Conservation (phyloP, 2,329 filamentous ascomycete species). For the Clarireedia homoeocarpa region DNA sequence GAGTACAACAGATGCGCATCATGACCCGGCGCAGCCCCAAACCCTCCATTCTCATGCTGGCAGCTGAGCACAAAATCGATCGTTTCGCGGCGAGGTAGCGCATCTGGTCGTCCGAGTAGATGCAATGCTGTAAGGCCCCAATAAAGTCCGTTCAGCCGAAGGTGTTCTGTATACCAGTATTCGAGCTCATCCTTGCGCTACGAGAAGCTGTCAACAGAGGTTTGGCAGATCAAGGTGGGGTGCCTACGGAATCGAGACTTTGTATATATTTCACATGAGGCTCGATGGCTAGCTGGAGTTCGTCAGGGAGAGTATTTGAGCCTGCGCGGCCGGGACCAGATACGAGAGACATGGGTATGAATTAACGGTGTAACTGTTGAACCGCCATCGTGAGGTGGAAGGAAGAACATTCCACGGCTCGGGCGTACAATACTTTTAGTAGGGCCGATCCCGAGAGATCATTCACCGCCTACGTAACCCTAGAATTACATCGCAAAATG, state of each 20-base stretch:
- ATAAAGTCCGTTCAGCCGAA: conserved; percentile 91
- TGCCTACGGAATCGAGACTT: conserved; percentile 72
- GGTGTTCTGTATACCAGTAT: conserved; percentile 96
- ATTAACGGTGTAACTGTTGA: background rate
- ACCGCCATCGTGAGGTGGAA: no score
- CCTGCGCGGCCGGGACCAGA: conserved; percentile 27
- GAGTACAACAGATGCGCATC: conserved; percentile 96
- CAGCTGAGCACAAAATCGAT: conserved; percentile 96
- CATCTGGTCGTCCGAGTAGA: conserved; percentile 72
- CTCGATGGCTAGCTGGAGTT: conserved; percentile 28
- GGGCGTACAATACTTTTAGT: no score
- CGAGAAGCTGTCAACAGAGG: conserved; percentile 27
- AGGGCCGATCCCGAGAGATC: no score
- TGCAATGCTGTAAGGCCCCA: conserved; percentile 90
- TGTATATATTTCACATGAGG: conserved; percentile 88
- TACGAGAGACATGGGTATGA: conserved; percentile 26
- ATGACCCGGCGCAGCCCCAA: conserved; percentile 88
- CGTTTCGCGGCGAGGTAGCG: conserved; percentile 70
- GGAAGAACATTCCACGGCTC: no score
- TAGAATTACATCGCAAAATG: no score
- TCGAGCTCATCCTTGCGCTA: conserved; percentile 88
- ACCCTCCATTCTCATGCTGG: conserved; percentile 80
- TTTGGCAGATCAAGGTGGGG: conserved; percentile 17
- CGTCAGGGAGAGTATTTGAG: conserved; percentile 19
- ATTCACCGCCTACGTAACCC: no score